These are phyloP conservation scores for Aureobasidium subglaciale DNA, from an alignment of 2,329 filamentous ascomycete genomes.

Conservation along the genomic window DNA sequence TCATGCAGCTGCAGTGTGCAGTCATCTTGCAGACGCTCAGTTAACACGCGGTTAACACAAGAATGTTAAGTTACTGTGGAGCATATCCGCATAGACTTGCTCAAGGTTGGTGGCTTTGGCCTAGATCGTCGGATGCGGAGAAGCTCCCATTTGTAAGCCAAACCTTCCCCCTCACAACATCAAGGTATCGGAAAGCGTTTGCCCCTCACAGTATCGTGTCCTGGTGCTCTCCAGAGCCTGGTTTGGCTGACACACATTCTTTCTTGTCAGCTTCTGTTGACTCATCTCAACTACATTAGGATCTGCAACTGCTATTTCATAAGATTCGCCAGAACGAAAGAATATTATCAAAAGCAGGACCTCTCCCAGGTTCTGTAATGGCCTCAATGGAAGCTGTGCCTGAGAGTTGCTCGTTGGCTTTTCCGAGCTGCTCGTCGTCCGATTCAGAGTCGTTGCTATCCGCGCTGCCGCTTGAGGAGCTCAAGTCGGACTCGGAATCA, in stretches of 20 bases:
- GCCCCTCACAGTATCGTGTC: not conserved
- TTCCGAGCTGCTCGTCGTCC: not conserved
- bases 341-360: conserved; percentile 10
- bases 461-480: not conserved
- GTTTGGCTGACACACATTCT: too few relatives aligned
- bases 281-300: not conserved
- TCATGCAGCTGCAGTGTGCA: too few relatives aligned
- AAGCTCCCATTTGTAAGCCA: conserved; percentile 9
- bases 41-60: not conserved
- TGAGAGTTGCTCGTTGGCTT: too few relatives aligned
- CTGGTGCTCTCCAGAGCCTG: not conserved
- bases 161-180: conserved; percentile 7
- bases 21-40: not conserved
- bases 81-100: conserved; percentile 5
- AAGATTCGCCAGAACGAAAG: conserved; percentile 3
- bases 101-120: not conserved
- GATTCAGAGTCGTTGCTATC: not conserved
- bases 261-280: too few relatives aligned
- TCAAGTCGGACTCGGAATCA: not conserved
- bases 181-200: conserved; percentile 1
- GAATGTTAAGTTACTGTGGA: not conserved
- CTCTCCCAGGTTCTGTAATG: not conserved
- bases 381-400: not conserved
- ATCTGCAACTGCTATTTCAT: not conserved
- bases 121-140: conserved; percentile 1